Evolutionary conservation across 257 asterid genomes (phyloP).

Genomic region (Capsicum pubescens): DNA sequence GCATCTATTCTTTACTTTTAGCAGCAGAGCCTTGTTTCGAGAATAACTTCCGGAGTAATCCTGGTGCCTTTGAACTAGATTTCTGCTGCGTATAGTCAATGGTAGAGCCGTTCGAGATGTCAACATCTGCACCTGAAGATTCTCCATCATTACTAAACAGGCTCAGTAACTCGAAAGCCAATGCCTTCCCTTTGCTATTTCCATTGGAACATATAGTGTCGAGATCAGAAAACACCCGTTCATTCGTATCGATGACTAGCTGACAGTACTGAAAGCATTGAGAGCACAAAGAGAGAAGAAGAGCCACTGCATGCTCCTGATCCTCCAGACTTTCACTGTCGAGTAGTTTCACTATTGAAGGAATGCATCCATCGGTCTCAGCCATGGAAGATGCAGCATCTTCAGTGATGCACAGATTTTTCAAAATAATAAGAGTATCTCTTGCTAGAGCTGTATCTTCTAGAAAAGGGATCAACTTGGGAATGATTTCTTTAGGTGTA

Average conservation of each 20-base stretch:
- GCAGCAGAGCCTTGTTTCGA: conserved; percentile 15
- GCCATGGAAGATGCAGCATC: conserved; percentile 53
- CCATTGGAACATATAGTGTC: conserved; percentile 83
- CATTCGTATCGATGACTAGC: conserved; percentile 69
- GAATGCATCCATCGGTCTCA: conserved; percentile 57
- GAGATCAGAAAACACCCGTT: conserved; percentile 83
- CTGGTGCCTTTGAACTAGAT: background rate
- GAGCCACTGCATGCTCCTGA: conserved; percentile 91
- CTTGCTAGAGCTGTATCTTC: conserved; percentile 73
- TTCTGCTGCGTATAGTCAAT: background rate
- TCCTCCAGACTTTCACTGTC: conserved; percentile 72
- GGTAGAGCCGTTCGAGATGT: background rate
- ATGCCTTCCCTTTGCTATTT: conserved; percentile 80
- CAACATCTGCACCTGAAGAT: conserved; percentile 1
- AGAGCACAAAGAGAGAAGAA: conserved; percentile 74
- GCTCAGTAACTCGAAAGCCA: conserved; percentile 84
- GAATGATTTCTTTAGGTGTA: background rate
- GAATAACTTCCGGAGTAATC: conserved; percentile 12
- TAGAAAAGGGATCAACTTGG: conserved; percentile 23
- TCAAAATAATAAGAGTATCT: conserved; percentile 72
- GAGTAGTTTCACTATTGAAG: conserved; percentile 46
- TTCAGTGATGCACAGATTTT: conserved; percentile 60
- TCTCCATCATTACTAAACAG: conserved; percentile 34
- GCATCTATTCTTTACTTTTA: background rate
- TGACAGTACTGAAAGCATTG: conserved; percentile 69